Evolutionary conservation across 2,329 filamentous ascomycete species (phyloP), one percentile per base, ranked within the genome.

Genomic region (Neobulgaria alba): DNA sequence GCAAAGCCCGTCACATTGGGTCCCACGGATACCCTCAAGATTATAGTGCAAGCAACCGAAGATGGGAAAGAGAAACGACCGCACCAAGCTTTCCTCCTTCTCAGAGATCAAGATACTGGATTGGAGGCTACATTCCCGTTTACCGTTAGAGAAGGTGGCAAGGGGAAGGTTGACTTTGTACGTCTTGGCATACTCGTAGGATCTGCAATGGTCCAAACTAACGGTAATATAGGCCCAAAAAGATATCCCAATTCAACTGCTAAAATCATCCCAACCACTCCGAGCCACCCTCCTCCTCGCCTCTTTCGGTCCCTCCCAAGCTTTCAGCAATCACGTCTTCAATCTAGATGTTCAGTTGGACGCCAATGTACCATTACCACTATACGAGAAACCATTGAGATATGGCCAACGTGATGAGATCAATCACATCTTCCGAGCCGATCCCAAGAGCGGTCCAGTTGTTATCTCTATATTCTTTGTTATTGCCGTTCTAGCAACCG

Each of bases 81-180:
- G 54, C 92, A 98, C 65, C 92, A 98, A 66, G 88, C 88, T 4
- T 95, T 95, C 68, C 72, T 98, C 39, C 72, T 92, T 12, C 65
- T 98, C 43, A 80, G 77, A 54, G 88, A 96, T 54, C 67, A 73
- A 9, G 67, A 71, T 10, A 81, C 79, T 9, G 86, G 85, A 26
- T 70, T 98, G 34, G 89, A 96, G 63, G 81, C 88, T 17, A 88
- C 89, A 1, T 95, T 90, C 57, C 79, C 88, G 1, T 72, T 98
- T 54, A 80, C 68, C 9, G 68, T 94, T 35, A 95, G 94, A 68
- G 85, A 92, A 8, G 87, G 73, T 56, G 92, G 92, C 52, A 95
- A 95, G 67, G 87, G 77, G 16, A 80, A 79, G 41, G 72, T 95
- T 21, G 83, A 93, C 54, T 68, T 98, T 63, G 89, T 96, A 75